Base-by-base conservation (phyloP, 2,329 filamentous ascomycete species). In the Epicoccum nigrum region DNA sequence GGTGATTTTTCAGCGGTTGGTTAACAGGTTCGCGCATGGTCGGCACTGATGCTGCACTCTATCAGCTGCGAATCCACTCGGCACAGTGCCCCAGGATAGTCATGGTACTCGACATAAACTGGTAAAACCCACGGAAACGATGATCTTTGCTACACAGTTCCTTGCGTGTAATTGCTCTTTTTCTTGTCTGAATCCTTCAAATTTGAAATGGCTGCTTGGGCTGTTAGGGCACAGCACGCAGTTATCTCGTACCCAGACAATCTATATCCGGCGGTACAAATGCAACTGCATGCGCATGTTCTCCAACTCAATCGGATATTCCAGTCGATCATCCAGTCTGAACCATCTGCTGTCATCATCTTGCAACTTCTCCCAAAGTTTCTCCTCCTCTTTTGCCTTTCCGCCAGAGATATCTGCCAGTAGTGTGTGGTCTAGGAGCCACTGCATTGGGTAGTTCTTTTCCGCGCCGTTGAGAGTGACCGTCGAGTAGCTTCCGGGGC, bases 261-360 rank as follows among this genome's bases (percentile, higher is more conserved):
- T 9, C 46, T 28, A 52, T 4, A 52, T 16, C n/a, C 49, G 27
- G n/a, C 47, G 56, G 45, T 96, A 97, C 13, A 97, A 69, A 76
- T 97, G 92, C 63, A 96, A 80, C 74, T 97, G 93, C 73, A 93
- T 96, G 38, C 92, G 85, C 92, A 97, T 96, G 69, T 97, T 90
- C 76, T 97, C 93, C 68, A 97, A 75, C 43, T 86, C 82, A 63
- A 97, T 91, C 7, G 92, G 88, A 75, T 97, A 97, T 32, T 80
- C 78, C 59, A 97, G 74, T 13, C 60, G 68, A n/a, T 68, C 63
- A 7, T 72, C 69, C 28, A 96, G 75, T 34, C 93, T 83, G 74
- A 93, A 97, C 93, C 93, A 97, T 46, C 84, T 76, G 2, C 89
- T 92, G 39, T 96, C 90, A 54, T 92, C 81, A 17, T 85, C 84